Percentiles rank a stretch among this genome's conserved stretches.
Evolutionary conservation across 345 rosid species (phyloP).

Genomic region (Pistacia vera): DNA sequence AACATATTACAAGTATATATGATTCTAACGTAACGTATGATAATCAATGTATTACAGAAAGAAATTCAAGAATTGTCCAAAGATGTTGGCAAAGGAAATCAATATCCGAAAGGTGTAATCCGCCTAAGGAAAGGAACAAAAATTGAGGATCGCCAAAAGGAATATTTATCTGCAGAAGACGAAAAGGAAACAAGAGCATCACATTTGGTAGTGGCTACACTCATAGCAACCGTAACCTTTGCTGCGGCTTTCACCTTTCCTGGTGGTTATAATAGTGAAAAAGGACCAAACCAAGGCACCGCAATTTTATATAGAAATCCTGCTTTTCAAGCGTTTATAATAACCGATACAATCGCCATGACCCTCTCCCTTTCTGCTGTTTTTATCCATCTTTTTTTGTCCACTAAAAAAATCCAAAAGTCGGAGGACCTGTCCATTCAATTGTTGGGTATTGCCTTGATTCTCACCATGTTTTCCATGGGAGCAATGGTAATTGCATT

Average conservation of each 20-base stretch:
- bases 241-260: background rate
- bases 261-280: background rate
- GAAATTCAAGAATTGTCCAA: background rate
- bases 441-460: accelerated
- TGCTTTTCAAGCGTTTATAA: background rate
- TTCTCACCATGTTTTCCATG: background rate
- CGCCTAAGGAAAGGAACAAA: too few species aligned
- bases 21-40: too few species aligned
- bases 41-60: background rate
- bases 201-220: background rate
- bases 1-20: too few species aligned
- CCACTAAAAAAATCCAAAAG: background rate
- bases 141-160: background rate
- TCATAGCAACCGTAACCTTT: background rate
- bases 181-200: background rate
- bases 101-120: background rate
- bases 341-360: background rate
- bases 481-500: background rate
- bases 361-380: background rate
- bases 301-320: background rate
- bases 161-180: background rate
- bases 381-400: background rate
- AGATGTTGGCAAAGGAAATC: background rate
- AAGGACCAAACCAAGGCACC: background rate
- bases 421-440: too few species aligned